Evolutionary conservation across 345 rosid genomes (phyloP), one percentile per base, ranked within the genome.

Genomic region (Eucalyptus lansdowneana): DNA sequence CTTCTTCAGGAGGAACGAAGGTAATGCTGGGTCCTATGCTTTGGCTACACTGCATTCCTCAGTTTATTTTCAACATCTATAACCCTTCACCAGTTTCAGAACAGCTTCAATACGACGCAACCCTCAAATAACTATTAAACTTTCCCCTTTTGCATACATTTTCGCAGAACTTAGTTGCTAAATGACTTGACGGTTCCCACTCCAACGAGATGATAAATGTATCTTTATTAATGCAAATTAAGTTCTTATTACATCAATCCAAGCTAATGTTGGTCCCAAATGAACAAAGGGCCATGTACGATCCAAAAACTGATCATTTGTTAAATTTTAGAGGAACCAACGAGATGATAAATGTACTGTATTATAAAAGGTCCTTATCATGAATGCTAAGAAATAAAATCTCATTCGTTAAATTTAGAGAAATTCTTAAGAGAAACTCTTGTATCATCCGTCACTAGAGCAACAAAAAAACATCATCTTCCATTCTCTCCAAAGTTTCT

Each of bases 291-390:
- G 24, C 12, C 2, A 24, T 10, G 6, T 56, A 56, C 1, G 6
- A 56, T 56, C 62, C 14, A 56, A 56, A 22, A 24, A 24, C 3
- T 22, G 29, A n/a, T n/a, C n/a, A n/a, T n/a, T n/a, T n/a, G n/a
- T n/a, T n/a, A n/a, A n/a, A n/a, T n/a, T n/a, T n/a, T n/a, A 56
- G 13, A 56, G 62, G 6, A 24, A 53, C 11, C 5, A 4, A 53
- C 0, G 0, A 53, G 2, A 53, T 53, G 25, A 53, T 53, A 53
- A 53, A 53, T 21, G 5, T 21, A 53, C 0, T 2, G 0, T 53
- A 53, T 53, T 53, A 53, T 3, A 53, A 8, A 53, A 53, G 25
- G 25, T 56, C 24, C 27, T 56, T 56, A 24, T 24, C 6, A 22
- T 56, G 27, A 24, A 56, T 24, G 62, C 11, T 8, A 53, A 53